phyloP scores from a whole-genome alignment of 768 basidiomycete species.

The Leccinum arenicola region DNA sequence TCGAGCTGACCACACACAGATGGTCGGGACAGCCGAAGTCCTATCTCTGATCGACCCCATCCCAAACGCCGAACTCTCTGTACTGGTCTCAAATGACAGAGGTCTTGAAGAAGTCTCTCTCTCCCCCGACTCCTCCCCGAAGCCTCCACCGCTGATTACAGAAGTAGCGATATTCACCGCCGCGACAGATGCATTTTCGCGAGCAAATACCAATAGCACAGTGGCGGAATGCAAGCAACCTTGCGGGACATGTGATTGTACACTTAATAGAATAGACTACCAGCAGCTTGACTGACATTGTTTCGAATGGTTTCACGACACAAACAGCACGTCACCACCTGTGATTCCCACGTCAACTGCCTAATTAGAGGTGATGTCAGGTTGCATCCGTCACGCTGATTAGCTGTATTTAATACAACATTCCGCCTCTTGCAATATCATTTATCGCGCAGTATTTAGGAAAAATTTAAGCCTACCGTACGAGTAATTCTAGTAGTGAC shows the following conservation, averaged over 20 bases:
- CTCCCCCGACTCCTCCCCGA: conserved; percentile 26
- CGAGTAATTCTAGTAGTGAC: too few relatives aligned
- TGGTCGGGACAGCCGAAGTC: conserved; percentile 83
- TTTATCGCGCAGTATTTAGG: too few relatives aligned
- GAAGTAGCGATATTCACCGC: conserved; percentile 90
- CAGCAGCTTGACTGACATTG: too few relatives aligned
- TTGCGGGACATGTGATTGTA: conserved; percentile 43
- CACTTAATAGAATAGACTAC: too few relatives aligned
- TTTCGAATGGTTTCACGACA: too few relatives aligned
- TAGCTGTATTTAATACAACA: too few relatives aligned
- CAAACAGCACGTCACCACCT: conserved; percentile 26
- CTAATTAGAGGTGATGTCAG: too few relatives aligned
- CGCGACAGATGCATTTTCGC: conserved; percentile 81
- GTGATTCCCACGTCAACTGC: too few relatives aligned
- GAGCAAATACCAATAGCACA: conserved; percentile 80
- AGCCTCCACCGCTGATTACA: conserved; percentile 54
- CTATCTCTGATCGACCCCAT: conserved; percentile 53
- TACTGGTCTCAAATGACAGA: conserved; percentile 77
- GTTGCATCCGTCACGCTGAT: too few relatives aligned
- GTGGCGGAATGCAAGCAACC: conserved; percentile 42
- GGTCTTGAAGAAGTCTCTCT: conserved; percentile 73
- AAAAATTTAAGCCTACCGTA: too few relatives aligned
- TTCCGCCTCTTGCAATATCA: too few relatives aligned
- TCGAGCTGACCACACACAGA: conserved; percentile 41
- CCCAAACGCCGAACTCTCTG: conserved; percentile 63